Evolutionary conservation across 2,329 filamentous ascomycete species (phyloP).

Genomic region (Fusarium neocosmosporiellum): DNA sequence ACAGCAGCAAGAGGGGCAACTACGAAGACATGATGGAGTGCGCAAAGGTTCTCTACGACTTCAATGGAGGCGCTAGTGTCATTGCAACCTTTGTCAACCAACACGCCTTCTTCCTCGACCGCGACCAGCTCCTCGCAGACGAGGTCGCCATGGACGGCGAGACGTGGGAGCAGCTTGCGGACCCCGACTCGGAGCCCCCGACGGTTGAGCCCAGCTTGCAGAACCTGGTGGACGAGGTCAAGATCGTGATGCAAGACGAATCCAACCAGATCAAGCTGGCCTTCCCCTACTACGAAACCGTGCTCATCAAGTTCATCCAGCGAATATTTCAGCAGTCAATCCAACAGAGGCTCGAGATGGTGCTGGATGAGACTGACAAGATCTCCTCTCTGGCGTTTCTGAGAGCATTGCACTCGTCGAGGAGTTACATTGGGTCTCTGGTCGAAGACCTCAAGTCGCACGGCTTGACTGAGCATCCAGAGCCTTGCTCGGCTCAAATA

Average conservation of each 20-base stretch:
- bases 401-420: conserved; percentile 88
- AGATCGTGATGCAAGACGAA: conserved; percentile 95
- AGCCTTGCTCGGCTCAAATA: conserved; percentile 88
- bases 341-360: conserved; percentile 94
- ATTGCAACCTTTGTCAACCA: conserved; percentile 98
- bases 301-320: conserved; percentile 92
- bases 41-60: conserved; percentile 91
- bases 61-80: conserved; percentile 94
- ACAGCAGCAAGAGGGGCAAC: conserved; percentile 94
- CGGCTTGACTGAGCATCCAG: conserved; percentile 93
- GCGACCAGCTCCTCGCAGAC: conserved; percentile 89
- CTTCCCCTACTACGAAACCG: conserved; percentile 96
- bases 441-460: conserved; percentile 95
- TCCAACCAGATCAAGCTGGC: conserved; percentile 96
- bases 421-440: conserved; percentile 86
- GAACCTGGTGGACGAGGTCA: conserved; percentile 92
- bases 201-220: conserved; percentile 93
- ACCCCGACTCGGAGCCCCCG: conserved; percentile 92
- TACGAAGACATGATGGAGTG: conserved; percentile 99
- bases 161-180: conserved; percentile 91
- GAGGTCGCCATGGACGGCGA: conserved; percentile 81
- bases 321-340: conserved; percentile 98
- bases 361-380: conserved; percentile 91
- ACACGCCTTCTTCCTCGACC: conserved; percentile 98
- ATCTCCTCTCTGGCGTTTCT: conserved; percentile 94